Percentiles rank a stretch among this genome's conserved stretches.
These are phyloP conservation scores for Calonectria pteridis DNA, from an alignment of 2,329 filamentous ascomycete genomes.

Conservation along the genomic window DNA sequence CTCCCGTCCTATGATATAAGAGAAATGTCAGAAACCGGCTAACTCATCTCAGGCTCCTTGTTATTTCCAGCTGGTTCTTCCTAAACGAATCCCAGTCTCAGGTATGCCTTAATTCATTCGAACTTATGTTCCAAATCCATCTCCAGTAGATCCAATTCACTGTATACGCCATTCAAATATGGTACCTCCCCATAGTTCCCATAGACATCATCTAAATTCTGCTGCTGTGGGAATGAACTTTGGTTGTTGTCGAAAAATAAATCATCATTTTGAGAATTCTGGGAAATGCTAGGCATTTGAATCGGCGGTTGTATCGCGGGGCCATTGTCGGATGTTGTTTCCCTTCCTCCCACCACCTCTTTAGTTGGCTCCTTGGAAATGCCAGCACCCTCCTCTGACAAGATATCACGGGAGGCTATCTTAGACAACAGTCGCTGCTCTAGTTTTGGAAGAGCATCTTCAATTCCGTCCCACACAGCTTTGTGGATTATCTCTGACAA, in stretches of 20 bases:
- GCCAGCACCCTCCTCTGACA: background rate
- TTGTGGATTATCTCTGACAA: constrained; percentile 13
- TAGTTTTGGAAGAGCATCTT: constrained; percentile 2
- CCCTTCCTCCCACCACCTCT: background rate
- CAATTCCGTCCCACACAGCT: constrained; percentile 32
- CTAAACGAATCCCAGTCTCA: no score
- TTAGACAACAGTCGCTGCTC: background rate
- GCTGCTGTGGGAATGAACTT: no score
- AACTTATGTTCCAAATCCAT: background rate
- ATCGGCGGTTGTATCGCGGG: background rate
- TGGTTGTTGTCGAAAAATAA: no score
- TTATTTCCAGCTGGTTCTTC: no score
- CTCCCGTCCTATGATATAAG: no score
- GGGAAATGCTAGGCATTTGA: background rate
- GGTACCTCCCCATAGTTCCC: no score
- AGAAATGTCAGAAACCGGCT: no score
- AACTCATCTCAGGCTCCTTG: no score
- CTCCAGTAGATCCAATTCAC: background rate
- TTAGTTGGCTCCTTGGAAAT: background rate
- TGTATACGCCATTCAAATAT: rapidly evolving
- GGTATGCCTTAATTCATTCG: no score
- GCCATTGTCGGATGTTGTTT: background rate
- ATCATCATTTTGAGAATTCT: no score
- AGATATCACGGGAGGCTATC: background rate
- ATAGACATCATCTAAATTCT: no score